Evolutionary conservation across 495 filamentous ascomycete genomes (phyloP).

Genomic region (Aspergillus wentii): DNA sequence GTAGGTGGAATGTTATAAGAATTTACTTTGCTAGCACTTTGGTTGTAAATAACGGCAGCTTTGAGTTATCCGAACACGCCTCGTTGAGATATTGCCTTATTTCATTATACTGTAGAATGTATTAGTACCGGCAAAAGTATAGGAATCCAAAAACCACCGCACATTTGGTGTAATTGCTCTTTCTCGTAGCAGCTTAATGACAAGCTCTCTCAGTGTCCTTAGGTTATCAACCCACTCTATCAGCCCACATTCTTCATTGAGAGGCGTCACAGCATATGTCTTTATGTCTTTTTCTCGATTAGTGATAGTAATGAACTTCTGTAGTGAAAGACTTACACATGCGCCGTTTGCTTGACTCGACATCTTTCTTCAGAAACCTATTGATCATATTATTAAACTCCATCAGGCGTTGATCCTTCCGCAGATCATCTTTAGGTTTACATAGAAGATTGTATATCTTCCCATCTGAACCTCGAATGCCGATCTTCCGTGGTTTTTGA

Average conservation of each 20-base stretch:
- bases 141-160: slow-evolving; percentile 5
- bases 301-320: slow-evolving; percentile 5
- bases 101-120: slow-evolving; percentile 46
- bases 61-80: slow-evolving; percentile 47
- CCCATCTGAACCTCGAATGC: slow-evolving; percentile 82
- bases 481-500: slow-evolving; percentile 87
- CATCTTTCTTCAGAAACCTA: slow-evolving; percentile 81
- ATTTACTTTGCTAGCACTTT: slow-evolving; percentile 49
- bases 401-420: slow-evolving; percentile 96
- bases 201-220: slow-evolving; percentile 87
- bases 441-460: slow-evolving; percentile 82
- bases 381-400: slow-evolving; percentile 99
- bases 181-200: slow-evolving; percentile 70
- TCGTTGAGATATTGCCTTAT: slow-evolving; percentile 54
- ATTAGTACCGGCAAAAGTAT: slow-evolving; percentile 1
- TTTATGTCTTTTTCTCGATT: slow-evolving; percentile 66
- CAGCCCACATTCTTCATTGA: slow-evolving; percentile 96
- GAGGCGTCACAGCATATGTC: slow-evolving; percentile 91
- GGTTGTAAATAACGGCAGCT: slow-evolving; percentile 64
- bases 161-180: slow-evolving; percentile 57
- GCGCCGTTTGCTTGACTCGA: slow-evolving; percentile 79
- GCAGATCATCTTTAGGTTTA: slow-evolving; percentile 96
- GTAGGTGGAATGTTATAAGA: background rate
- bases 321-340: slow-evolving; percentile 55
- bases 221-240: slow-evolving; percentile 99